Conservation (phyloP, 2,329 filamentous ascomycete genomes). For the Penicillium hesseltinei region DNA sequence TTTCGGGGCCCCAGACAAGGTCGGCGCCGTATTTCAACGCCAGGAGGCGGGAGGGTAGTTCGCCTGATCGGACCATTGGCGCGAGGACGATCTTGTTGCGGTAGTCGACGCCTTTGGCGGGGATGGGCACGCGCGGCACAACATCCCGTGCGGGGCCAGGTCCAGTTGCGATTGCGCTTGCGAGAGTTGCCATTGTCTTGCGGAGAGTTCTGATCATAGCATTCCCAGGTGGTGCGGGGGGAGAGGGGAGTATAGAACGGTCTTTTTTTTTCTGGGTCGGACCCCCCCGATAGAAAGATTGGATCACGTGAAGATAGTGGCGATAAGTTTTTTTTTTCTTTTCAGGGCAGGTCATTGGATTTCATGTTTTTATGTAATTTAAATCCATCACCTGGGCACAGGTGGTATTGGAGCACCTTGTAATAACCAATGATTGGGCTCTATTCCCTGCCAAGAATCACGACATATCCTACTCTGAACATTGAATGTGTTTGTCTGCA, state of each 20-base stretch:
- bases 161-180: conserved; percentile 30
- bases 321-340: not conserved
- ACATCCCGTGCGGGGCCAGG: conserved; percentile 24
- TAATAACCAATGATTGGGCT: not conserved
- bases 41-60: conserved; percentile 82
- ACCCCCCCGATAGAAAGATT: not conserved
- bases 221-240: conserved; percentile 21
- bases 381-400: no score
- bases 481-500: not conserved
- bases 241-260: not conserved
- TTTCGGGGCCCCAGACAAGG: conserved; percentile 96
- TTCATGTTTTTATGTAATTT: not conserved
- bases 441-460: conserved; percentile 7
- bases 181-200: conserved; percentile 54
- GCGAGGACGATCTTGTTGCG: conserved; percentile 90
- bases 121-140: conserved; percentile 74
- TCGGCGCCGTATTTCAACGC: conserved; percentile 95
- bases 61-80: conserved; percentile 97
- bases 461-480: not conserved
- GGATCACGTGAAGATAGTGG: conserved; percentile 19
- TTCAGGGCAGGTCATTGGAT: not conserved
- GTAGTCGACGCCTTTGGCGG: conserved; percentile 86
- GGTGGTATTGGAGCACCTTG: not conserved
- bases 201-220: conserved; percentile 45
- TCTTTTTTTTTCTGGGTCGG: conserved; percentile 9